Conservation (phyloP, 192 early-diverging fungal species). For the Rhizophagus prolifer region DNA sequence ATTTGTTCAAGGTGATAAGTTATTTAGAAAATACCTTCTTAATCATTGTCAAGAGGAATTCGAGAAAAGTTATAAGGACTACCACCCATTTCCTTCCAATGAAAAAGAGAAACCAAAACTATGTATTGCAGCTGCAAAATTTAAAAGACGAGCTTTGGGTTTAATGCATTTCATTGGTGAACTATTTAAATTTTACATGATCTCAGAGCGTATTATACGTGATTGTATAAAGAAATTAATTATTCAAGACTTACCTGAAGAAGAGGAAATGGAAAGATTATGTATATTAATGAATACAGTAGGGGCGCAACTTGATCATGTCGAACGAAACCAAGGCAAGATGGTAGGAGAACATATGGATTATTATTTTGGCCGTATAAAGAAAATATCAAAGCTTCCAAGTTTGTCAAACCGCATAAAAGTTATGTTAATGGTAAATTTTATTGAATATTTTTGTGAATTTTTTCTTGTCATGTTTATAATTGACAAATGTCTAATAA, state of each 20-base stretch:
- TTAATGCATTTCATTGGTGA: constrained; percentile 94
- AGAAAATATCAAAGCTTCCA: constrained; percentile 65
- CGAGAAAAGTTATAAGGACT: constrained; percentile 73
- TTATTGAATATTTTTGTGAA: background rate
- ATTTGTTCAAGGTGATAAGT: constrained; percentile 52
- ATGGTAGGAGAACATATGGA: constrained; percentile 69
- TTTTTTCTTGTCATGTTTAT: background rate
- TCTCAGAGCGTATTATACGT: constrained; percentile 94
- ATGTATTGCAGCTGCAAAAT: constrained; percentile 80
- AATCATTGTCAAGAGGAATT: constrained; percentile 96
- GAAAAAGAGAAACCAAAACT: constrained; percentile 67
- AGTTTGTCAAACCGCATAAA: constrained; percentile 83
- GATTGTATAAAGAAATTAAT: constrained; percentile 80
- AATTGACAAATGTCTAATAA: background rate
- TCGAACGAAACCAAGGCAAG: background rate
- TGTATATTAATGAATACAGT: constrained; percentile 86
- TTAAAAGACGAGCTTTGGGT: constrained; percentile 90
- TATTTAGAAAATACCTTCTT: constrained; percentile 90
- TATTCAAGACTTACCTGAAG: constrained; percentile 75
- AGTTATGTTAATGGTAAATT: constrained; percentile 73
- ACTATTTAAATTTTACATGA: constrained; percentile 85
- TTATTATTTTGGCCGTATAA: constrained; percentile 80
- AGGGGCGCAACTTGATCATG: constrained; percentile 77
- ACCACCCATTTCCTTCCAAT: constrained; percentile 36
- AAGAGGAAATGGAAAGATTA: constrained; percentile 93